These are phyloP conservation scores for Calamus simplicifolius DNA, from an alignment of 176 grass and related monocot genomes.

Conservation along the genomic window DNA sequence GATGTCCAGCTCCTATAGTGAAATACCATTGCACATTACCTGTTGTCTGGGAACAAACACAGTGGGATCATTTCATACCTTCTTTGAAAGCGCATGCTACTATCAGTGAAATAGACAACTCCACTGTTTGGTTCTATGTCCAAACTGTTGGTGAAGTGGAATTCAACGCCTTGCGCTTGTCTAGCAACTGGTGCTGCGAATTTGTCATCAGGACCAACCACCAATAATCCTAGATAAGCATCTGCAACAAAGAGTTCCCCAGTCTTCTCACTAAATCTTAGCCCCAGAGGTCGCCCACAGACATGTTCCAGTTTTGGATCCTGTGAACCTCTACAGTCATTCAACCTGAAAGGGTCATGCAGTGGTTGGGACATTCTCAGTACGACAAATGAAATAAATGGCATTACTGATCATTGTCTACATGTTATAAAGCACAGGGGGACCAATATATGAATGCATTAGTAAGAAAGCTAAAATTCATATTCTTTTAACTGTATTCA, in stretches of 20 bases:
- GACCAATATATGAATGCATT: too few species aligned
- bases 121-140: conserved; percentile 57
- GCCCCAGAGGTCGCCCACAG: conserved; percentile 72
- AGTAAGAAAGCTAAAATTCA: too few species aligned
- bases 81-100: too few species aligned
- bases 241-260: conserved; percentile 54
- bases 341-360: conserved; percentile 24
- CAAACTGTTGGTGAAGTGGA: conserved; percentile 54
- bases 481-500: too few species aligned
- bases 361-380: background rate
- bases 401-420: background rate
- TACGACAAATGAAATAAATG: background rate
- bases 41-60: too few species aligned
- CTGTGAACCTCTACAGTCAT: conserved; percentile 45
- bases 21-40: too few species aligned
- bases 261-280: conserved; percentile 36
- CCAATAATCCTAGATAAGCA: conserved; percentile 47
- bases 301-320: conserved; percentile 42
- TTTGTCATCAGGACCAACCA: conserved; percentile 14
- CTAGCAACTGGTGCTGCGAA: conserved; percentile 29
- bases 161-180: conserved; percentile 8
- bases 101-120: conserved; percentile 47
- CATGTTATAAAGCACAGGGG: background rate
- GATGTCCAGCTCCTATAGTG: too few species aligned
- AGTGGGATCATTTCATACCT: too few species aligned